phyloP scores from a whole-genome alignment of 371 early-diverging fungal species.

The Polyrhizophydium stewartii region DNA sequence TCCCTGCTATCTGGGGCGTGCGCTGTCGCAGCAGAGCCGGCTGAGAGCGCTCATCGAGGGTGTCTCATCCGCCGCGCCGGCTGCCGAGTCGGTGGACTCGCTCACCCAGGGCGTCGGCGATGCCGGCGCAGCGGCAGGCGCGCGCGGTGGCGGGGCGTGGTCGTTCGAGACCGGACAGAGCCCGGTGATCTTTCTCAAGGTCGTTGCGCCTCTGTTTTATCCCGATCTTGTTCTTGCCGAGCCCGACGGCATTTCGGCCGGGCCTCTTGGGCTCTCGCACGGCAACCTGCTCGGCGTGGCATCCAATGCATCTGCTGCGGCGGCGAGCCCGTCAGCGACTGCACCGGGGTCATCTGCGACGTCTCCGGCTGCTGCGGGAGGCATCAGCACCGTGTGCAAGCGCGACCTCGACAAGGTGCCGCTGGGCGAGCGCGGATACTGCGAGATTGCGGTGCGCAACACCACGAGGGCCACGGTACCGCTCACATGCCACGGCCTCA shows the following conservation, averaged over 20 bases:
- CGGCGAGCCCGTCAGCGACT: too few relatives aligned
- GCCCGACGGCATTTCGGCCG: conserved; percentile 6
- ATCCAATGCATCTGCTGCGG: too few relatives aligned
- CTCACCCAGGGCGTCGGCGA: neutral
- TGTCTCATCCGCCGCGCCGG: neutral
- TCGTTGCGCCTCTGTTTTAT: conserved; percentile 17
- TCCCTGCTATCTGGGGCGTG: neutral
- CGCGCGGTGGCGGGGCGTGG: too few relatives aligned
- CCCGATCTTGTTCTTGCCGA: conserved; percentile 22
- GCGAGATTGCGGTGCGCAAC: conserved; percentile 14
- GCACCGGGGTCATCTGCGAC: too few relatives aligned
- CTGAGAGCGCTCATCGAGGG: neutral
- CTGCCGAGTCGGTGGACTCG: neutral
- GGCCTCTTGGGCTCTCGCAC: conserved; percentile 13
- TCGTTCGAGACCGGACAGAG: neutral
- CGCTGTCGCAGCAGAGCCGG: neutral
- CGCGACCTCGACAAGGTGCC: conserved; percentile 3
- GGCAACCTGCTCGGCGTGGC: too few relatives aligned
- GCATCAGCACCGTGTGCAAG: too few relatives aligned
- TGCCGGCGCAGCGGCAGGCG: neutral
- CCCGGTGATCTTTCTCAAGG: conserved; percentile 9
- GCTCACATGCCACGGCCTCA: conserved; percentile 4
- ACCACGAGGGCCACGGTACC: neutral
- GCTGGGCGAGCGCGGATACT: neutral
- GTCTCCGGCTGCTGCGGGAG: too few relatives aligned